These are phyloP conservation scores for Plantago elongata DNA, from an alignment of 257 asterid species.

Conservation along the genomic window DNA sequence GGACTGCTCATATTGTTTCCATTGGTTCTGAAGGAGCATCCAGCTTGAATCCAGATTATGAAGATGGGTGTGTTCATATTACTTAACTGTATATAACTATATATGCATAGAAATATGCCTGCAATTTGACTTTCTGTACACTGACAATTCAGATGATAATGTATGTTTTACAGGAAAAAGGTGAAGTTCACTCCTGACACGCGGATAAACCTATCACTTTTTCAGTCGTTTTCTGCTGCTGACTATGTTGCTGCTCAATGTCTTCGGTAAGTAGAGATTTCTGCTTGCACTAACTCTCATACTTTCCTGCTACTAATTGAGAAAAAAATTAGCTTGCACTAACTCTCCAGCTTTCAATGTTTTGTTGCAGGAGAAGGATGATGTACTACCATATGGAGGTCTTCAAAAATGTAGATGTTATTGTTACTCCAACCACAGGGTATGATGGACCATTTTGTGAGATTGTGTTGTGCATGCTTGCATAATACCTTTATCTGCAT, in stretches of 20 bases:
- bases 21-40: slow-evolving; percentile 82
- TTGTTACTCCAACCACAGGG: slow-evolving; percentile 98
- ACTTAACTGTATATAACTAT: slow-evolving; percentile 11
- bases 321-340: background rate
- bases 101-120: slow-evolving; percentile 14
- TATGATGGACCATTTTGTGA: slow-evolving; percentile 28
- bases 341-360: slow-evolving; percentile 10
- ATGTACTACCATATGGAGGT: slow-evolving; percentile 80
- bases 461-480: slow-evolving; percentile 3
- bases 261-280: slow-evolving; percentile 48
- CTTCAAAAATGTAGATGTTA: slow-evolving; percentile 77
- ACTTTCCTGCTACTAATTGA: too few relatives aligned
- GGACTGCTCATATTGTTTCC: slow-evolving; percentile 78
- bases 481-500: slow-evolving; percentile 2
- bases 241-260: slow-evolving; percentile 98
- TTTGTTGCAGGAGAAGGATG: slow-evolving; percentile 69
- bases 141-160: slow-evolving; percentile 20
- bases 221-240: slow-evolving; percentile 77
- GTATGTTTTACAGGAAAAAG: slow-evolving; percentile 46
- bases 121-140: background rate
- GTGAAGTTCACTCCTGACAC: slow-evolving; percentile 60
- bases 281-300: background rate
- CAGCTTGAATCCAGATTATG: slow-evolving; percentile 62
- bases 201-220: slow-evolving; percentile 79
- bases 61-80: slow-evolving; percentile 67